Percentiles rank a stretch among this genome's conserved stretches.
phyloP scores from a whole-genome alignment of 805 yeast species.

The Candida methanosorbosa region DNA sequence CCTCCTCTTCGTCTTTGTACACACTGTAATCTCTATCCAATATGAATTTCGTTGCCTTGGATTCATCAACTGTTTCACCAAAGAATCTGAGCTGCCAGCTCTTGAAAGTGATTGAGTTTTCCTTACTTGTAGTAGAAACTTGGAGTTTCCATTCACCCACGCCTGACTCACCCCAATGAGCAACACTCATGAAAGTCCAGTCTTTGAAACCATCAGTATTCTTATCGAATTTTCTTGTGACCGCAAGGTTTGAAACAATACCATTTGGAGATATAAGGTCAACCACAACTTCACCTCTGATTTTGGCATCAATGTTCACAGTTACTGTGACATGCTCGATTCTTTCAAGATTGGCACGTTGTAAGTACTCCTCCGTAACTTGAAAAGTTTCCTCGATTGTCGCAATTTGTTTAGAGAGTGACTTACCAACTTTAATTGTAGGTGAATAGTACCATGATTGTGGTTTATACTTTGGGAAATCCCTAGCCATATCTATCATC shows the following conservation, averaged over 20 bases:
- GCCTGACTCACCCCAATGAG: slow-evolving; percentile 90
- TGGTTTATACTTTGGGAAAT: slow-evolving; percentile 83
- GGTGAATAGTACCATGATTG: slow-evolving; percentile 72
- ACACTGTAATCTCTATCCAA: slow-evolving; percentile 37
- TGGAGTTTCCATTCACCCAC: slow-evolving; percentile 75
- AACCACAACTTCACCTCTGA: slow-evolving; percentile 65
- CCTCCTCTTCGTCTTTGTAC: slow-evolving; percentile 16
- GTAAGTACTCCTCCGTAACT: slow-evolving; percentile 40
- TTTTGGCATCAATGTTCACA: slow-evolving; percentile 54
- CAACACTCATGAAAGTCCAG: slow-evolving; percentile 97
- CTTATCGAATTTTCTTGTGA: slow-evolving; percentile 51
- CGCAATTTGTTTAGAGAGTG: slow-evolving; percentile 11
- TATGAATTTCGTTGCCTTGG: slow-evolving; percentile 50
- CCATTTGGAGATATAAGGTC: slow-evolving; percentile 71
- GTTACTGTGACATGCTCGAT: slow-evolving; percentile 84
- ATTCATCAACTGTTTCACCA: slow-evolving; percentile 68
- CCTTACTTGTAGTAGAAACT: slow-evolving; percentile 39
- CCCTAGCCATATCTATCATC: slow-evolving; percentile 62
- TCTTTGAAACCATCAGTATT: slow-evolving; percentile 51
- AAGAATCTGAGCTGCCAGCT: slow-evolving; percentile 75
- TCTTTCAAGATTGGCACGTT: slow-evolving; percentile 51
- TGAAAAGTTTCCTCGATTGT: slow-evolving; percentile 29
- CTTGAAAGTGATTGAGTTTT: slow-evolving; percentile 33
- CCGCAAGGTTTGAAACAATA: slow-evolving; percentile 63
- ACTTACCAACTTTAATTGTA: slow-evolving; percentile 24